A percentile compares a stretch with the other conserved stretches of the same genome.
Conservation (phyloP, 495 filamentous ascomycete species). For the Lepidopterella palustris region DNA sequence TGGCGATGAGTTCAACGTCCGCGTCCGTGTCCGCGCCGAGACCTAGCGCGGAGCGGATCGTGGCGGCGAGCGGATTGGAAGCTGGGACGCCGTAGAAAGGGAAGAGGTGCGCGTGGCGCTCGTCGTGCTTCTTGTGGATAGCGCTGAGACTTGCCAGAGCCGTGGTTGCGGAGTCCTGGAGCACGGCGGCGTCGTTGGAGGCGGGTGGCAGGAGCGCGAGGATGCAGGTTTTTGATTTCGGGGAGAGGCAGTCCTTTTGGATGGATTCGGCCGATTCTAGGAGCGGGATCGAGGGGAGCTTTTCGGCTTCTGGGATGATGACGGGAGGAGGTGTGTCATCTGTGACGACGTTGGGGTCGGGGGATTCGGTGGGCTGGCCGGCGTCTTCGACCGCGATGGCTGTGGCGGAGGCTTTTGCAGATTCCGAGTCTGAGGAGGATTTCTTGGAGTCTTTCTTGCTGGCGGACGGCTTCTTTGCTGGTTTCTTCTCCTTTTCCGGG, state of each 20-base stretch:
- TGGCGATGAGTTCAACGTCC: slow-evolving; percentile 61
- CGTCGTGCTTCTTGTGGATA: slow-evolving; percentile 64
- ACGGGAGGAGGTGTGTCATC: slow-evolving; percentile 46
- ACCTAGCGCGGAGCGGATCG: slow-evolving; percentile 55
- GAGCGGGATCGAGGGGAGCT: slow-evolving; percentile 47
- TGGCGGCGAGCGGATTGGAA: slow-evolving; percentile 50
- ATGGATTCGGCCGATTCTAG: slow-evolving; percentile 53
- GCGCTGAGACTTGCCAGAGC: slow-evolving; percentile 64
- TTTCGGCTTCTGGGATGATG: slow-evolving; percentile 41
- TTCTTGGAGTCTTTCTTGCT: slow-evolving; percentile 44
- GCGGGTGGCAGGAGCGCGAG: slow-evolving; percentile 63
- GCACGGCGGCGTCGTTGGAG: slow-evolving; percentile 42
- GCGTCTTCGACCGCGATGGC: slow-evolving; percentile 40
- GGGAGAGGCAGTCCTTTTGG: slow-evolving; percentile 61
- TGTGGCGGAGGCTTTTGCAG: slow-evolving; percentile 36
- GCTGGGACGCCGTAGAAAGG: slow-evolving; percentile 72
- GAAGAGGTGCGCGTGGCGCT: slow-evolving; percentile 62
- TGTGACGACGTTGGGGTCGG: slow-evolving; percentile 39
- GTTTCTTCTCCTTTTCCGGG: slow-evolving; percentile 40
- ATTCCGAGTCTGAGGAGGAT: slow-evolving; percentile 36
- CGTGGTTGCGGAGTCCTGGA: slow-evolving; percentile 39
- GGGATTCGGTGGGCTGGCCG: slow-evolving; percentile 43
- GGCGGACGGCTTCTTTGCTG: slow-evolving; percentile 44
- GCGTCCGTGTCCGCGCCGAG: slow-evolving; percentile 40
- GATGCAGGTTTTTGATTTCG: slow-evolving; percentile 77